Base-by-base conservation (phyloP, 2,329 filamentous ascomycete genomes). In the Leptoxyphium fumago region DNA sequence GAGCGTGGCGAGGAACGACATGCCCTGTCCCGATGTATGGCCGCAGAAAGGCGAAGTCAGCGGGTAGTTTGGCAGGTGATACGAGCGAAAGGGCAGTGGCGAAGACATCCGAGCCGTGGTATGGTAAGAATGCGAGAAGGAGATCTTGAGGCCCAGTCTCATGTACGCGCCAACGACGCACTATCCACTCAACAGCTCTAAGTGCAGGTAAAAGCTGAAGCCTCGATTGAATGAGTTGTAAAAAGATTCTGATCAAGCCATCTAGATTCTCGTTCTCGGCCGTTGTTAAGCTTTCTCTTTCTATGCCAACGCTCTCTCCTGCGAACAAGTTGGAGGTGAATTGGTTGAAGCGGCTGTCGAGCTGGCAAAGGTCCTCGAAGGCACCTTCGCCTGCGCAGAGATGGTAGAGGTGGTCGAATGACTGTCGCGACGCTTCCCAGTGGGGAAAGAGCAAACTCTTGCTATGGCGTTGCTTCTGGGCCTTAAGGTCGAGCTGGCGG, bases 391-490 rank as follows among this genome's bases (percentile, higher is more conserved):
- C 32, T 13, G 15, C 32, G 60, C 89, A 96, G 61, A 94, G 77
- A 45, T 82, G 77, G 62, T 84, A 96, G 46, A 98, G 74, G 4
- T 81, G 84, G 59, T 94, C 84, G 63, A 89, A 94, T 57, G 81
- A 91, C 68, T 99, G 91, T 13, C 79, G 80, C 5, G 83, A 81
- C 42, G 91, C 91, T 54, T 89, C 73, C 59, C 80, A 78, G 47
- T 84, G 75, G 55, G 94, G 88, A 69, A 94, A 98, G 47, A 99
- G 84, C 48, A 99, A 70, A 43, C 91, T 98, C 64, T 95, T 89
- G 51, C 85, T 85, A 67, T 98, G 91, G 50, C 85, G 79, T 48
- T 83, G 78, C 65, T 87, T 89, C 68, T 95, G 87, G 57, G 88
- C 85, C 67, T 93, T 94, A 55, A 94, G 74, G 61, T 96, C 85